Percentiles rank a stretch among this genome's conserved stretches.
These are phyloP conservation scores for Leccinum pachyderme DNA, from an alignment of 1,284 basidiomycete genomes.

Conservation along the genomic window DNA sequence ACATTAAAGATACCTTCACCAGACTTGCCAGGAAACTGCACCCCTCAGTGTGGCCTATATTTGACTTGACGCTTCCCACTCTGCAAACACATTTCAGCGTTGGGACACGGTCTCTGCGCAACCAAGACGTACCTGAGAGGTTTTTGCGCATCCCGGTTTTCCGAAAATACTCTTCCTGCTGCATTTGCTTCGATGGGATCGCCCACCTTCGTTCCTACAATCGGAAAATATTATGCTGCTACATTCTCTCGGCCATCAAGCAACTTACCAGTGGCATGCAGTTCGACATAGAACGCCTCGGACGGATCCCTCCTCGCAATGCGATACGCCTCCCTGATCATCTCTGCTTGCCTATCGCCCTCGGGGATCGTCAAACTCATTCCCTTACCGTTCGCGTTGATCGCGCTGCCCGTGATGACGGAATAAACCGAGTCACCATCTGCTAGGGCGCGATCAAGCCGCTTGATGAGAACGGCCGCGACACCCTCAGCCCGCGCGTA, in stretches of 20 bases:
- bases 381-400: constrained; percentile 27
- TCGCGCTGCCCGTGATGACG: constrained; percentile 28
- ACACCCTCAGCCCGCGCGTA: constrained; percentile 33
- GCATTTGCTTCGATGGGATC: constrained; percentile 52
- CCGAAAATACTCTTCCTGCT: constrained; percentile 39
- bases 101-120: background rate
- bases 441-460: constrained; percentile 25
- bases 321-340: constrained; percentile 29
- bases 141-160: constrained; percentile 21
- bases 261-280: constrained; percentile 44
- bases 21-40: constrained; percentile 32
- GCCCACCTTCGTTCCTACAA: constrained; percentile 39
- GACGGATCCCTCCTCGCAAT: constrained; percentile 28
- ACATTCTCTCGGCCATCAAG: background rate
- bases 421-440: constrained; percentile 30
- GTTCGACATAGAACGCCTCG: constrained; percentile 48
- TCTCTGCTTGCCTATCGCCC: constrained; percentile 31
- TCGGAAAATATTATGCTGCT: background rate
- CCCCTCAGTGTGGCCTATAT: constrained; percentile 32
- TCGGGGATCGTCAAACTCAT: constrained; percentile 32
- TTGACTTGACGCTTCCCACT: constrained; percentile 33
- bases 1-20: constrained; percentile 30
- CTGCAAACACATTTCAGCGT: constrained; percentile 5
- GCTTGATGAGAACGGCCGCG: constrained; percentile 31
- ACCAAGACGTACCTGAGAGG: constrained; percentile 17